Conservation (phyloP, 2,329 filamentous ascomycete genomes). For the Arachnomyces sp. region DNA sequence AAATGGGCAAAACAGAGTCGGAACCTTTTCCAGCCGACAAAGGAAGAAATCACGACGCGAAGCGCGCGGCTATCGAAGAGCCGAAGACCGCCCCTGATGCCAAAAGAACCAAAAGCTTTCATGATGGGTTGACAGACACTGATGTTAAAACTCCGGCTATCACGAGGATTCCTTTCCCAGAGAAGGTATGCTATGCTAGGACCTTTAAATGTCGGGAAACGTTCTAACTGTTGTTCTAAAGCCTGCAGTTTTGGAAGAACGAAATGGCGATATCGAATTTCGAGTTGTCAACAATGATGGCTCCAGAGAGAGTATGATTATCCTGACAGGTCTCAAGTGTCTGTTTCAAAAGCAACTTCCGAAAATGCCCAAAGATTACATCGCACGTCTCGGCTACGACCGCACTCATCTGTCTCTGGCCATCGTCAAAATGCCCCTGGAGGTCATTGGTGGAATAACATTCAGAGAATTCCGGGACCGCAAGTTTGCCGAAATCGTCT, state of each 20-base stretch:
- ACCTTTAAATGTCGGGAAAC: slow-evolving; percentile 3
- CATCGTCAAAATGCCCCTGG: slow-evolving; percentile 81
- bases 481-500: slow-evolving; percentile 84
- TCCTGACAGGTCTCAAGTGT: slow-evolving; percentile 78
- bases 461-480: slow-evolving; percentile 78
- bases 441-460: slow-evolving; percentile 77
- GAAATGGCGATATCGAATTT: slow-evolving; percentile 80
- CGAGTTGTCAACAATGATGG: slow-evolving; percentile 85
- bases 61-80: slow-evolving; percentile 21
- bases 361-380: slow-evolving; percentile 93
- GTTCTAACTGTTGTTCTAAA: slow-evolving; percentile 28
- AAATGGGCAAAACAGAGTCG: slow-evolving; percentile 5
- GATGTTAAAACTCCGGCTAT: slow-evolving; percentile 6
- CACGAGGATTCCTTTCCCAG: slow-evolving; percentile 62
- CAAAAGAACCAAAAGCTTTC: slow-evolving; percentile 21
- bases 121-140: slow-evolving; percentile 14
- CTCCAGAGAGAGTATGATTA: slow-evolving; percentile 68
- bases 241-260: slow-evolving; percentile 77
- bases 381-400: slow-evolving; percentile 82
- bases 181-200: slow-evolving; percentile 50
- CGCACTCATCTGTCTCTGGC: slow-evolving; percentile 81
- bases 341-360: slow-evolving; percentile 89
- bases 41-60: slow-evolving; percentile 5
- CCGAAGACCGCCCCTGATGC: slow-evolving; percentile 11
- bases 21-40: slow-evolving; percentile 1